phyloP scores from a whole-genome alignment of 176 grass and related monocot species.

The Zea luxurians region DNA sequence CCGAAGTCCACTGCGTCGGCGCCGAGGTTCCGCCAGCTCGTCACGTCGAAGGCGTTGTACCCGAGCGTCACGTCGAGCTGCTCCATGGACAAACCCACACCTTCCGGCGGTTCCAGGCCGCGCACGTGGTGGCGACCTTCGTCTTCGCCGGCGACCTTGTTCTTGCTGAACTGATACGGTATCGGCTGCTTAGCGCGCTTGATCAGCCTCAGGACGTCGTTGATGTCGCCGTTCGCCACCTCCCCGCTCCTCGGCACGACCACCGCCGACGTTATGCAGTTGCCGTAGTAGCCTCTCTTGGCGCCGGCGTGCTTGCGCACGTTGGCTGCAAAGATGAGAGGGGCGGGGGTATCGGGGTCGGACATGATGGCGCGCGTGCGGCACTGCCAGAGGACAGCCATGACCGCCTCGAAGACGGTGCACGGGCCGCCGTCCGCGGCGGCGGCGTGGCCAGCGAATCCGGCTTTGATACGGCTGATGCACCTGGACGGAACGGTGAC shows the following conservation, averaged over 20 bases:
- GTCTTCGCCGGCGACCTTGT: not conserved
- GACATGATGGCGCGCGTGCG: constrained; percentile 23
- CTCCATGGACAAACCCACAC: not conserved
- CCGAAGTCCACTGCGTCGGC: constrained; percentile 26
- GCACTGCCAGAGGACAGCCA: constrained; percentile 32
- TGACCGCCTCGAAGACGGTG: constrained; percentile 18
- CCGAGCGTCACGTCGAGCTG: not conserved
- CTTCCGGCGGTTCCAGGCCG: not conserved
- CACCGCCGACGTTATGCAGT: constrained; percentile 32
- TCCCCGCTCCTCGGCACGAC: constrained; percentile 15
- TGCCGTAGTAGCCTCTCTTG: constrained; percentile 15
- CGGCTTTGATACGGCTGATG: constrained; percentile 22
- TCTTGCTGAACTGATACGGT: not conserved
- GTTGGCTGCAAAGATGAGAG: constrained; percentile 22
- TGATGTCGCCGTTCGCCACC: constrained; percentile 17
- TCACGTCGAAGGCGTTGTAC: constrained; percentile 31
- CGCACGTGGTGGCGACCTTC: not conserved
- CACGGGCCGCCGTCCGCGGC: not conserved
- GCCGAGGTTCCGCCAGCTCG: constrained; percentile 38
- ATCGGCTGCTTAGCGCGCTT: constrained; percentile 21
- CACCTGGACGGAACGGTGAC: constrained; percentile 12
- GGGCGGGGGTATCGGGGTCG: not conserved
- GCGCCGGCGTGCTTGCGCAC: constrained; percentile 23
- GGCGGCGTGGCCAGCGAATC: not conserved
- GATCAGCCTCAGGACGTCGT: constrained; percentile 18